Evolutionary conservation across 495 filamentous ascomycete genomes (phyloP), one percentile per base, ranked within the genome.

Genomic region (Talaromyces stipitatus): DNA sequence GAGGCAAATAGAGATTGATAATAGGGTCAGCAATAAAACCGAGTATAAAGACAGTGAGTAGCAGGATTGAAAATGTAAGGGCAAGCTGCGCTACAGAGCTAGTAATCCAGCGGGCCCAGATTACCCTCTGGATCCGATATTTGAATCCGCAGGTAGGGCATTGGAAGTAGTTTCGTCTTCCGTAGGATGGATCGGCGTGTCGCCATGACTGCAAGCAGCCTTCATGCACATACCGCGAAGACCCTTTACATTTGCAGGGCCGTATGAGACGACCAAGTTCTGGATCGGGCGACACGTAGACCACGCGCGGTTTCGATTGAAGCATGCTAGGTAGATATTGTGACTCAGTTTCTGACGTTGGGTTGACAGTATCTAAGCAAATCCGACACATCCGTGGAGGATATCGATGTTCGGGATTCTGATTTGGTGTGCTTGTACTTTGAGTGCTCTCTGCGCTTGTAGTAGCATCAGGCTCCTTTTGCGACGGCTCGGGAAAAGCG

Each of bases 1-100:
- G 89, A 65, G 95, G 90, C 14, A 92, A 68, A 74, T 91, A 95
- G 18, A 95, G 73, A 59, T 88, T 87, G 66, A 98, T 88, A 62
- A 97, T 90, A 10, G 91, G 91, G 72, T 97, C 92, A 59, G 90
- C 91, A 65, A 97, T 71, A 63, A 97, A 97, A 54, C 91, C 91
- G 59, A 95, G 80, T 2, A 90, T 5, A 61, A 92, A 97, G 27
- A 95, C 73, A 45, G 84, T 78, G 32, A 85, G 56, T 11, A 90
- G 29, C 47, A 95, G 74, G 59, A 96, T 88, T 11, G 72, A 30
- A 2, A 89, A 47, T 1, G 92, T 96, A 55, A 96, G 69, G 0
- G 66, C 61, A 18, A 89, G 69, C 63, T 92, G 84, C 0, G 83
- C 67, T 29, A 73, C 62, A 30, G 78, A 78, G 69, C 87, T 92